Conservation (phyloP, 495 filamentous ascomycete species). For the Xylaria acuta region DNA sequence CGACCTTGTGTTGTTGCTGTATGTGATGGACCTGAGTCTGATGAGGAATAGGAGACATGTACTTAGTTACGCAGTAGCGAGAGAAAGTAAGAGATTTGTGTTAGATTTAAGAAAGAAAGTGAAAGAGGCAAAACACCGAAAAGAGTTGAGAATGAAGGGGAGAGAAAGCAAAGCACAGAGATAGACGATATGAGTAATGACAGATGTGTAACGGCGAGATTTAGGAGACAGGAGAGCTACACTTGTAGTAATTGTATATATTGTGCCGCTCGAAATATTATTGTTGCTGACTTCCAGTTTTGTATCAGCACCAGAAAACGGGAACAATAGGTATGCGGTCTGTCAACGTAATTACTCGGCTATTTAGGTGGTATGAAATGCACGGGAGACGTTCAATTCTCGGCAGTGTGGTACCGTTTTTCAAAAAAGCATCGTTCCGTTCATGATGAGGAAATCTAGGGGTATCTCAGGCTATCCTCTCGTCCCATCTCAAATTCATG, state of each 20-base stretch:
- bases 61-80: background rate
- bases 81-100: constrained; percentile 2
- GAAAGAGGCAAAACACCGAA: background rate
- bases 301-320: background rate
- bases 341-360: background rate
- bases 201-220: background rate
- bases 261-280: background rate
- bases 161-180: background rate
- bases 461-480: constrained; percentile 10
- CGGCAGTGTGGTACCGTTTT: background rate
- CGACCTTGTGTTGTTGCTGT: constrained; percentile 69
- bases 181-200: constrained; percentile 16
- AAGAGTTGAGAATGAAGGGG: background rate
- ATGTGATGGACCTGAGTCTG: constrained; percentile 40
- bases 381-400: background rate
- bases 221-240: background rate
- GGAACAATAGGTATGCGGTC: no score
- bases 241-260: background rate
- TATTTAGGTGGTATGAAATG: background rate
- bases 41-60: constrained; percentile 10
- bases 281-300: background rate
- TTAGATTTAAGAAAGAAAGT: background rate
- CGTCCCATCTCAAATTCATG: background rate
- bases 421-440: background rate
- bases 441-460: constrained; percentile 5